Conservation (phyloP, 2,329 filamentous ascomycete genomes). For the Arthrobotrys megalospora region DNA sequence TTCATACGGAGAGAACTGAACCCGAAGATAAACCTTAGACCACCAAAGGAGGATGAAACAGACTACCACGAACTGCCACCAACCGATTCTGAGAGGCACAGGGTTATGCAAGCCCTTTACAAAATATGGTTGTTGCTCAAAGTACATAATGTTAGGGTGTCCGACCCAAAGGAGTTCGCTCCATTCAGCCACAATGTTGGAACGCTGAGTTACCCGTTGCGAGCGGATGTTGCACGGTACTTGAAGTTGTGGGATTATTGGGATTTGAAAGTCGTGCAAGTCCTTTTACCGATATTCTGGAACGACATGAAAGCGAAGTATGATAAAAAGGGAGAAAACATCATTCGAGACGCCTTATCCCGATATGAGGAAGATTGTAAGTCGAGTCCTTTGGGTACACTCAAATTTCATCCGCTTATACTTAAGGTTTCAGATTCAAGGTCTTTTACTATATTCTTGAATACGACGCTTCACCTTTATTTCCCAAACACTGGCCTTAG, state of each 20-base stretch:
- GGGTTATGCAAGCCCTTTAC: slow-evolving; percentile 20
- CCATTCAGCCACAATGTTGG: background rate
- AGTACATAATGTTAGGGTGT: slow-evolving; percentile 2
- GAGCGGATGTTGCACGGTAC: slow-evolving; percentile 26
- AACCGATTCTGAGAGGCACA: slow-evolving; percentile 14
- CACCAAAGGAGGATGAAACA: background rate
- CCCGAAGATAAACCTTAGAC: background rate
- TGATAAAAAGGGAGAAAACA: slow-evolving; percentile 1
- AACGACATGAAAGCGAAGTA: slow-evolving; percentile 18
- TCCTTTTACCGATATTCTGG: slow-evolving; percentile 36
- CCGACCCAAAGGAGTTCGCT: background rate
- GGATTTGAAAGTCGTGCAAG: slow-evolving; percentile 33
- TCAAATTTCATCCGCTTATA: background rate
- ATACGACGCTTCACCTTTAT: slow-evolving; percentile 17
- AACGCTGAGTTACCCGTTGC: background rate
- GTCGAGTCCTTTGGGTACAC: background rate
- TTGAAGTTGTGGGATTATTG: slow-evolving; percentile 33
- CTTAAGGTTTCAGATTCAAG: background rate
- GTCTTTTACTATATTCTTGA: slow-evolving; percentile 16
- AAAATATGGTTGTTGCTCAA: slow-evolving; percentile 35
- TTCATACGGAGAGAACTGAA: slow-evolving; percentile 13
- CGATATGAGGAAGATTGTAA: background rate
- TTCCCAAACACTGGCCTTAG: slow-evolving; percentile 2
- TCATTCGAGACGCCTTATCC: background rate
- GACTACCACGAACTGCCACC: slow-evolving; percentile 1